Conservation (phyloP, 805 yeast genomes). For the Yamadazyma kitorensis region DNA sequence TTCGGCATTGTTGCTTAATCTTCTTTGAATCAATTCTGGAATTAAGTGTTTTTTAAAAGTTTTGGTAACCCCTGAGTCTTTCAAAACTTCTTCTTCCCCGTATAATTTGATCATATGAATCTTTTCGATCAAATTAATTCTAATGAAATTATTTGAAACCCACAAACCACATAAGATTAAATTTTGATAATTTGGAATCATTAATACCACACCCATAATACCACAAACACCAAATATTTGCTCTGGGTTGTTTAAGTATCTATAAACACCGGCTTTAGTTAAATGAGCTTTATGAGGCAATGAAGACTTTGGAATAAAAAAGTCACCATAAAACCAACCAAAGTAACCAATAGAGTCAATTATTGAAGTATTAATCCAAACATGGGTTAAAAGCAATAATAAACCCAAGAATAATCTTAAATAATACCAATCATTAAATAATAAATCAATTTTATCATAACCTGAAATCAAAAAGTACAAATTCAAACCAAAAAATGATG, state of each 20-base stretch:
- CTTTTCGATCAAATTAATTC: constrained; percentile 71
- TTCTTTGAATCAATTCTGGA: constrained; percentile 37
- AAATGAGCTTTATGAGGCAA: constrained; percentile 43
- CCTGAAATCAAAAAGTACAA: constrained; percentile 21
- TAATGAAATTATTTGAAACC: constrained; percentile 62
- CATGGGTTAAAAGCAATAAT: constrained; percentile 54
- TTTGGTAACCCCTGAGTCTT: constrained; percentile 50
- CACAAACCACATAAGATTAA: constrained; percentile 54
- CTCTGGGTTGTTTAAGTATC: constrained; percentile 81
- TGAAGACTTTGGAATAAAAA: constrained; percentile 58
- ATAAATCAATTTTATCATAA: constrained; percentile 14
- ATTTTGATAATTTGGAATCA: constrained; percentile 50
- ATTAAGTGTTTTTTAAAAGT: constrained; percentile 41
- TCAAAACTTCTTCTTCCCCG: constrained; percentile 58
- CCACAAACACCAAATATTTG: constrained; percentile 76
- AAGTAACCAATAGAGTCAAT: constrained; percentile 71
- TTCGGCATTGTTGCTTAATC: constrained; percentile 20
- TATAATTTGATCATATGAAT: constrained; percentile 75
- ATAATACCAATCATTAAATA: constrained; percentile 38
- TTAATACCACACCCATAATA: constrained; percentile 70
- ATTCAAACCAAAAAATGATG: constrained; percentile 46
- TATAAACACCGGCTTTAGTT: constrained; percentile 76
- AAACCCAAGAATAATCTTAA: constrained; percentile 59
- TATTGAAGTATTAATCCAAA: constrained; percentile 68
- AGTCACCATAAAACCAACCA: constrained; percentile 92